Conservation (phyloP, 768 basidiomycete species). For the Mycena galericulata region DNA sequence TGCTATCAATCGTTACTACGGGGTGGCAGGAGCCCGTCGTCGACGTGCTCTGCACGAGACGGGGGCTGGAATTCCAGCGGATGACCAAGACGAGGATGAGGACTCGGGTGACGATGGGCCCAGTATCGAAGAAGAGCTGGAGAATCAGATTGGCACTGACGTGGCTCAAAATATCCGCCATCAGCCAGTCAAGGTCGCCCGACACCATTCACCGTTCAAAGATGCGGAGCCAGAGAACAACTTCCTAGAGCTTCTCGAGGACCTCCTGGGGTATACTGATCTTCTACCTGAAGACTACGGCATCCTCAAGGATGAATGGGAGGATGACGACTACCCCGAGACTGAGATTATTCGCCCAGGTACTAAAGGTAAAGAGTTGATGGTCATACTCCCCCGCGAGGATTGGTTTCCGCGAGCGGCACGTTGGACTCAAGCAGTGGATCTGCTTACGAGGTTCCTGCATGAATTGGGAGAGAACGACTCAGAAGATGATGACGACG, state of each 20-base stretch:
- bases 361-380: slow-evolving; percentile 17
- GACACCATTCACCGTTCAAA: slow-evolving; percentile 12
- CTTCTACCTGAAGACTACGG: slow-evolving; percentile 11
- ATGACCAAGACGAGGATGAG: too few relatives aligned
- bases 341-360: slow-evolving; percentile 2
- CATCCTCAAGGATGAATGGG: slow-evolving; percentile 20
- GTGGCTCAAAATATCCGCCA: slow-evolving; percentile 14
- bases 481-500: too few relatives aligned
- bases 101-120: background rate
- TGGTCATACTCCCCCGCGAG: background rate
- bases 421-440: slow-evolving; percentile 9
- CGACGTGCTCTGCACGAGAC: background rate
- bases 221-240: background rate
- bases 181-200: slow-evolving; percentile 14
- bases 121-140: background rate
- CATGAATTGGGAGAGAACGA: slow-evolving; percentile 2
- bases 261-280: background rate
- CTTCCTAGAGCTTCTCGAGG: background rate
- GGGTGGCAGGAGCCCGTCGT: background rate
- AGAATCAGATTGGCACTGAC: slow-evolving; percentile 8
- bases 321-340: too few relatives aligned
- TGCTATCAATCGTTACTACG: slow-evolving; percentile 21
- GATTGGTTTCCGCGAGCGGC: slow-evolving; percentile 16
- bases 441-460: background rate
- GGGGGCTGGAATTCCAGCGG: slow-evolving; percentile 4